phyloP scores from a whole-genome alignment of 2,329 filamentous ascomycete genomes.

The Alternaria rosae region DNA sequence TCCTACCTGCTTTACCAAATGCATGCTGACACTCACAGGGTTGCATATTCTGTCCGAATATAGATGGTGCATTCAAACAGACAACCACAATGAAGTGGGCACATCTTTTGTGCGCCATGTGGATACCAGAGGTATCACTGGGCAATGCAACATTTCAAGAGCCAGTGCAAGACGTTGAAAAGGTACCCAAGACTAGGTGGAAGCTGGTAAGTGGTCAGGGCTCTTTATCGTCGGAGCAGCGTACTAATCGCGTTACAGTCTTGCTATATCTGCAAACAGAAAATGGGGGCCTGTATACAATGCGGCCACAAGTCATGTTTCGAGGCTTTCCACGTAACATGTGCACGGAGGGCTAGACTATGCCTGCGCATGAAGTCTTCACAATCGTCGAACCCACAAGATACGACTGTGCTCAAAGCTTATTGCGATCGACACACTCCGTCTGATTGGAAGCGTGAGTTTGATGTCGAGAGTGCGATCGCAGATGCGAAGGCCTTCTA shows the following conservation, averaged over 20 bases:
- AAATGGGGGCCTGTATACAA: conserved; percentile 98
- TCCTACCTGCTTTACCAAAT: background rate
- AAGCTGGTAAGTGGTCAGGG: conserved; percentile 63
- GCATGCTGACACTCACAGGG: conserved; percentile 38
- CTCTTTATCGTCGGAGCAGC: background rate
- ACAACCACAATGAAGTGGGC: conserved; percentile 97
- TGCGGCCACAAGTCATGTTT: conserved; percentile 98
- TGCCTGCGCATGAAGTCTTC: conserved; percentile 97
- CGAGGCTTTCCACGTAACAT: conserved; percentile 96
- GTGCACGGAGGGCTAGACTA: conserved; percentile 83
- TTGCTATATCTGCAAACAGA: conserved; percentile 96
- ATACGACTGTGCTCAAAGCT: conserved; percentile 85
- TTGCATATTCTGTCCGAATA: conserved; percentile 98
- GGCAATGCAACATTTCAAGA: conserved; percentile 98
- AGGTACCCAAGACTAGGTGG: conserved; percentile 94
- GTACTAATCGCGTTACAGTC: conserved; percentile 52
- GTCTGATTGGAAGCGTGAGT: conserved; percentile 84
- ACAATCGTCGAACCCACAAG: conserved; percentile 78
- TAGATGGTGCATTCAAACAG: conserved; percentile 97
- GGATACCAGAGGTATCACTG: conserved; percentile 96
- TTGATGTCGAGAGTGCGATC: conserved; percentile 81
- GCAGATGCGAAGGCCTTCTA: conserved; percentile 88
- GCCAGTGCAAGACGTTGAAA: conserved; percentile 96
- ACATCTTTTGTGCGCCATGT: conserved; percentile 94
- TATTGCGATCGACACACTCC: conserved; percentile 97